phyloP scores from a whole-genome alignment of 1,284 basidiomycete genomes.

The Cryptococcus sp. region DNA sequence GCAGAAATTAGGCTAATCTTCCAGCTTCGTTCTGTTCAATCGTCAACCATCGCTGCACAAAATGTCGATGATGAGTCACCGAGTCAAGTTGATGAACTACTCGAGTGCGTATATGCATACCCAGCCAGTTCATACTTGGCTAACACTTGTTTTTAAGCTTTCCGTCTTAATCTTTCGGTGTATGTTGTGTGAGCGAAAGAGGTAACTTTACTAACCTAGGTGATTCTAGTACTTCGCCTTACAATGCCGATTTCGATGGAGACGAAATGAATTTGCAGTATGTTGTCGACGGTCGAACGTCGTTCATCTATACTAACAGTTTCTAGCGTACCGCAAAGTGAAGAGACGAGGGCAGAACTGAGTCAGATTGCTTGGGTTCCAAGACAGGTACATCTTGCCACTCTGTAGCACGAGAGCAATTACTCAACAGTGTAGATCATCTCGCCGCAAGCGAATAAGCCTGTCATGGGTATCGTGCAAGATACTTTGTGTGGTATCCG shows the following conservation, averaged over 20 bases:
- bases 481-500: conserved; percentile 97
- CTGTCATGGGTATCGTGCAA: conserved; percentile 99
- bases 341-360: conserved; percentile 97
- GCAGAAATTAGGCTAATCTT: not conserved
- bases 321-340: conserved; percentile 86
- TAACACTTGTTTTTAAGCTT: conserved; percentile 58
- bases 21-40: conserved; percentile 91
- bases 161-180: conserved; percentile 95
- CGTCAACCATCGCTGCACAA: conserved; percentile 98
- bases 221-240: conserved; percentile 42
- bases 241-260: conserved; percentile 97
- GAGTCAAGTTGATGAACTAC: conserved; percentile 96
- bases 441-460: conserved; percentile 98
- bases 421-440: conserved; percentile 65
- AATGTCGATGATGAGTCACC: conserved; percentile 99
- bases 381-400: conserved; percentile 61
- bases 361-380: conserved; percentile 99
- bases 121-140: conserved; percentile 13
- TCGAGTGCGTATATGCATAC: conserved; percentile 65
- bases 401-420: not conserved
- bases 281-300: conserved; percentile 38
- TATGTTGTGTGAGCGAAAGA: conserved; percentile 52
- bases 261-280: conserved; percentile 99
- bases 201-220: conserved; percentile 5
- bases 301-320: conserved; percentile 4